Evolutionary conservation across 208 protist genomes (phyloP), one percentile per base, ranked within the genome.

Genomic region (Jaenimonas drosophilae): DNA sequence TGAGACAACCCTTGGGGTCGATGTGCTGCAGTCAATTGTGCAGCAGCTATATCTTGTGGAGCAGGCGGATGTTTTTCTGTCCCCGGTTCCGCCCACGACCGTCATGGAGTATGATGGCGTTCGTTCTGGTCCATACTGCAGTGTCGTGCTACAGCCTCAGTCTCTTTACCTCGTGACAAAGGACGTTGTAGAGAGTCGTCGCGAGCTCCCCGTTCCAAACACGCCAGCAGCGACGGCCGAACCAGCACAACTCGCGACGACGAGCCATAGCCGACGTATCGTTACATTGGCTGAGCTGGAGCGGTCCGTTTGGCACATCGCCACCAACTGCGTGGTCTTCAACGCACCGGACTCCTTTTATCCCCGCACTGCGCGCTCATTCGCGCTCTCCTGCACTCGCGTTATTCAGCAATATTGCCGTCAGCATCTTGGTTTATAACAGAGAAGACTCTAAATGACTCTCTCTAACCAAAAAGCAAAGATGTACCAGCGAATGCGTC

Each of bases 101-200:
- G 74, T 88, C 23, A 86, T 91, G 82, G 74, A 88, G 65, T 86
- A 79, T 59, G 76, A 85, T 47, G 76, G 70, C n/a, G 66, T 78
- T 26, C 75, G 69, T 17, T 70, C 71, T 17, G 72, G 63, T 2
- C 61, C 75, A 5, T 91, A 91, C 38, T 42, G 47, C 34, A 72
- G 56, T 16, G 64, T 88, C 41, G 61, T 91, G 21, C 54, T 48
- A 17, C 44, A 40, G 4, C 76, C 82, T 9, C 39, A 83, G 33
- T 83, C 64, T 23, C 58, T 91, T 17, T 59, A 62, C 2, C 48
- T 59, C 48, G 70, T 87, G 30, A 79, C 79, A 30, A 44, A 48
- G 24, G 55, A 64, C 39, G 68, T 91, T n/a, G 41, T 59, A 21
- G 76, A 77, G 29, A 72, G 67, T 21, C 55, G 72, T 30, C 65